phyloP scores from a whole-genome alignment of 2,329 filamentous ascomycete genomes.

The Claviceps purpurea region DNA sequence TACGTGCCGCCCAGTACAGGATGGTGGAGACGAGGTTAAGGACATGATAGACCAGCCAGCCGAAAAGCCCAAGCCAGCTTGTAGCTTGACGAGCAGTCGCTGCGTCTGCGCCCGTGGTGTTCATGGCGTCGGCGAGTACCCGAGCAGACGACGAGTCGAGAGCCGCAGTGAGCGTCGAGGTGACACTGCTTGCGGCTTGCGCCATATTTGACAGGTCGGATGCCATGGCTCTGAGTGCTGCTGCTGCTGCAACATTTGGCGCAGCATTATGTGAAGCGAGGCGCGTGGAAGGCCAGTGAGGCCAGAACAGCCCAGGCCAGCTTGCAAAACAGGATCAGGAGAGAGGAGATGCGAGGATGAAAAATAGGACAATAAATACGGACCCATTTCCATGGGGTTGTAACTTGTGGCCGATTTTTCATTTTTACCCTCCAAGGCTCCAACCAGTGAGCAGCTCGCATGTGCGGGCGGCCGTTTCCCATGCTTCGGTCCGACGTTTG shows the following conservation, averaged over 20 bases:
- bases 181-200: slow-evolving; percentile 19
- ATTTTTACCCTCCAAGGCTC: neutral
- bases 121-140: slow-evolving; percentile 25
- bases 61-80: slow-evolving; percentile 46
- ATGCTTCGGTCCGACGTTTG: neutral
- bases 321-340: neutral
- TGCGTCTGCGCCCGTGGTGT: slow-evolving; percentile 16
- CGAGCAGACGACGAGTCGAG: slow-evolving; percentile 18
- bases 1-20: slow-evolving; percentile 69
- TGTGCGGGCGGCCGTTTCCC: neutral
- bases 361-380: slow-evolving; percentile 2
- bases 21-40: slow-evolving; percentile 44
- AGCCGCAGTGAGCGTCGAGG: slow-evolving; percentile 18
- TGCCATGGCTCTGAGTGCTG: slow-evolving; percentile 25
- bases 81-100: slow-evolving; percentile 25
- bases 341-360: slow-evolving; percentile 5
- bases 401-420: neutral
- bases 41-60: slow-evolving; percentile 38
- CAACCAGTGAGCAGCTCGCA: neutral
- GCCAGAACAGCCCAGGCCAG: slow-evolving; percentile 1
- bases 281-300: slow-evolving; percentile 10
- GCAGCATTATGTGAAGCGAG: slow-evolving; percentile 23
- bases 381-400: slow-evolving; percentile 3
- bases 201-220: slow-evolving; percentile 26
- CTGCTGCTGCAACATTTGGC: slow-evolving; percentile 15